phyloP scores from a whole-genome alignment of 1,284 basidiomycete genomes.

The Melampsora abietis-canadensis region DNA sequence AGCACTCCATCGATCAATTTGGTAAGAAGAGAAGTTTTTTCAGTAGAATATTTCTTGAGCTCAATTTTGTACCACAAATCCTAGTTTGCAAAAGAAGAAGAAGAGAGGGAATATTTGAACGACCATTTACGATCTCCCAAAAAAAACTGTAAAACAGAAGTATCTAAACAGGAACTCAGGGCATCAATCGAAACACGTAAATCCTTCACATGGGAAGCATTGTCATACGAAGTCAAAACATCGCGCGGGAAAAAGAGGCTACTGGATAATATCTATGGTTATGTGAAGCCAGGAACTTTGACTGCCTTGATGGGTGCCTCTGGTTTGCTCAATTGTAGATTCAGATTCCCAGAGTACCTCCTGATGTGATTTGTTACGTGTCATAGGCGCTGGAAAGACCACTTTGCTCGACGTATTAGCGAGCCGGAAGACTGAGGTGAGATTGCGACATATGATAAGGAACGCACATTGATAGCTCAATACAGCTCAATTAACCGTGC shows the following conservation, averaged over 20 bases:
- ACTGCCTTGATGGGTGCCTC: conserved; percentile 56
- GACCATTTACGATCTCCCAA: conserved; percentile 62
- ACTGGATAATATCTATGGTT: conserved; percentile 58
- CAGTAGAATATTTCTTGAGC: too few relatives aligned
- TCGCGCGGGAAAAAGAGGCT: conserved; percentile 54
- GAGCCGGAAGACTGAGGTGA: conserved; percentile 66
- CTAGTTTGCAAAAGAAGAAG: conserved; percentile 65
- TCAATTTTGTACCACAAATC: too few relatives aligned
- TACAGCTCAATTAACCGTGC: conserved; percentile 49
- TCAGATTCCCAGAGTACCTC: conserved; percentile 46
- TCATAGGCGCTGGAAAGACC: conserved; percentile 54
- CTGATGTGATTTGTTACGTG: conserved; percentile 52
- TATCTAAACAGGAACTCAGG: conserved; percentile 47
- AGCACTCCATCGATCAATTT: conserved; percentile 12
- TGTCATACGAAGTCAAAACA: conserved; percentile 56
- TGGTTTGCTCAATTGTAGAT: conserved; percentile 10
- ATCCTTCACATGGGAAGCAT: conserved; percentile 55
- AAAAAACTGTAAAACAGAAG: conserved; percentile 57
- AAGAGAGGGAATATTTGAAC: conserved; percentile 67
- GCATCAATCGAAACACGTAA: conserved; percentile 54
- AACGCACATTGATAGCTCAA: conserved; percentile 22
- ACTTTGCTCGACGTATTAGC: conserved; percentile 76
- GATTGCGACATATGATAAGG: conserved; percentile 22
- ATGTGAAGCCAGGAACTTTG: conserved; percentile 57
- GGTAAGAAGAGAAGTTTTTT: too few relatives aligned